phyloP scores from a whole-genome alignment of 768 basidiomycete species.

The Boletus subparvulus region DNA sequence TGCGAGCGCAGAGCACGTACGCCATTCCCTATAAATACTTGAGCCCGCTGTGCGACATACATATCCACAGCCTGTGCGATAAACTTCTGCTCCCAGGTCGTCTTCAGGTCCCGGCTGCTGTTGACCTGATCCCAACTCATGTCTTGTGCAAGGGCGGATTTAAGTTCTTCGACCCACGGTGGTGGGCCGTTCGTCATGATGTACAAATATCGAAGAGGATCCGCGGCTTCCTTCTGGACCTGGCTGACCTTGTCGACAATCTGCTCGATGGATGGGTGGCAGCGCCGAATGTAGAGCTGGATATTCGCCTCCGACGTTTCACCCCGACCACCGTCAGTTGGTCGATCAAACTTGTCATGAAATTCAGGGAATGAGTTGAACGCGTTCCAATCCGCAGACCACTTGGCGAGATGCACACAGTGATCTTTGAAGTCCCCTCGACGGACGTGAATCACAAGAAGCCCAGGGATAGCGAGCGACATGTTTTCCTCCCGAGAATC shows the following conservation, averaged over 20 bases:
- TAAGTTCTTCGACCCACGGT: slow-evolving; percentile 44
- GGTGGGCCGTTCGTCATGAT: slow-evolving; percentile 48
- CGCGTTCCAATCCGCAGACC: slow-evolving; percentile 39
- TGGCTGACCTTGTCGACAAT: slow-evolving; percentile 42
- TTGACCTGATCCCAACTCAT: slow-evolving; percentile 40
- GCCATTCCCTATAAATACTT: slow-evolving; percentile 55
- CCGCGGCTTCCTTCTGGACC: slow-evolving; percentile 28
- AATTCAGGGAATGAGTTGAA: slow-evolving; percentile 47
- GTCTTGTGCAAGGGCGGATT: slow-evolving; percentile 32
- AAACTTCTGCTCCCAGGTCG: slow-evolving; percentile 43
- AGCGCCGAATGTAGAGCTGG: slow-evolving; percentile 36
- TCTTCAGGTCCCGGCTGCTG: slow-evolving; percentile 43
- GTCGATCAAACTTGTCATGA: slow-evolving; percentile 37
- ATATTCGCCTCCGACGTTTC: slow-evolving; percentile 17
- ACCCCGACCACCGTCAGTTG: slow-evolving; percentile 21
- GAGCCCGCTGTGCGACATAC: slow-evolving; percentile 46
- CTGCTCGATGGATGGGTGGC: slow-evolving; percentile 43
- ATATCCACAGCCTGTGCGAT: slow-evolving; percentile 51
- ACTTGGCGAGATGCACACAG: slow-evolving; percentile 40
- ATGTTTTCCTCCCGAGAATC: not conserved
- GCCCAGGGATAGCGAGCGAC: slow-evolving; percentile 5
- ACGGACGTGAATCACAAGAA: slow-evolving; percentile 52
- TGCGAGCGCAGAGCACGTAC: slow-evolving; percentile 28
- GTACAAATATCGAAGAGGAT: slow-evolving; percentile 40
- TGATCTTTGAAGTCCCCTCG: slow-evolving; percentile 50